Conservation (phyloP, 192 early-diverging fungal species). For the Dimargaris xerosporica region DNA sequence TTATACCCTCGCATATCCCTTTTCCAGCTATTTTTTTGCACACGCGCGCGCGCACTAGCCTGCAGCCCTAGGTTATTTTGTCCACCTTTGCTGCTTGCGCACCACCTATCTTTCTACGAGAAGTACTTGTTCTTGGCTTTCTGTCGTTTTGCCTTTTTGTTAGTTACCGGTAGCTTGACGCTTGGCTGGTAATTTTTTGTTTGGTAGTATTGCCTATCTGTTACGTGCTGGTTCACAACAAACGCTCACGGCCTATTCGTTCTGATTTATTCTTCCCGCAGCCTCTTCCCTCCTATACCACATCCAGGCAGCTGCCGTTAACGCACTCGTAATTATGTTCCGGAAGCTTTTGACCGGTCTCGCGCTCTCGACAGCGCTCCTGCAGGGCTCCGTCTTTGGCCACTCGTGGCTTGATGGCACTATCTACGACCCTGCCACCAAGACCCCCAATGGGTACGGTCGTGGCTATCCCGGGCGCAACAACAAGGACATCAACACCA, state of each 20-base stretch:
- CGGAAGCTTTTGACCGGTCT: not conserved
- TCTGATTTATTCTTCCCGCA: conserved; percentile 1
- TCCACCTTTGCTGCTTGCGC: too few species aligned
- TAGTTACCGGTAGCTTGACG: not conserved
- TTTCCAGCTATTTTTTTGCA: not conserved
- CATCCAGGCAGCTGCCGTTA: too few species aligned
- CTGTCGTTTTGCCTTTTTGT: too few species aligned
- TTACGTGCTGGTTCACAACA: conserved; percentile 6
- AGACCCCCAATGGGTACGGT: conserved; percentile 27
- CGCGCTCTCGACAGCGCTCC: not conserved
- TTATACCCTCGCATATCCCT: not conserved
- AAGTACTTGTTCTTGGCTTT: too few species aligned
- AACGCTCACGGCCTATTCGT: not conserved
- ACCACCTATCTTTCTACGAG: too few species aligned
- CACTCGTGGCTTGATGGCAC: conserved; percentile 43
- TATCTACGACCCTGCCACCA: conserved; percentile 22
- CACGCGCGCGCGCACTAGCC: conserved; percentile 6
- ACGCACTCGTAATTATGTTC: too few species aligned
- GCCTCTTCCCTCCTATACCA: too few species aligned
- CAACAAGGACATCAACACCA: conserved; percentile 26
- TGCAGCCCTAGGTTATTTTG: not conserved
- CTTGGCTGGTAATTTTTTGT: conserved; percentile 1
- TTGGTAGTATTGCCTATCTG: conserved; percentile 5
- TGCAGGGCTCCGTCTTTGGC: conserved; percentile 23
- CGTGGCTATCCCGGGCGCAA: conserved; percentile 36